phyloP scores from a whole-genome alignment of 495 filamentous ascomycete genomes.

The Hyaloscypha finlandica region DNA sequence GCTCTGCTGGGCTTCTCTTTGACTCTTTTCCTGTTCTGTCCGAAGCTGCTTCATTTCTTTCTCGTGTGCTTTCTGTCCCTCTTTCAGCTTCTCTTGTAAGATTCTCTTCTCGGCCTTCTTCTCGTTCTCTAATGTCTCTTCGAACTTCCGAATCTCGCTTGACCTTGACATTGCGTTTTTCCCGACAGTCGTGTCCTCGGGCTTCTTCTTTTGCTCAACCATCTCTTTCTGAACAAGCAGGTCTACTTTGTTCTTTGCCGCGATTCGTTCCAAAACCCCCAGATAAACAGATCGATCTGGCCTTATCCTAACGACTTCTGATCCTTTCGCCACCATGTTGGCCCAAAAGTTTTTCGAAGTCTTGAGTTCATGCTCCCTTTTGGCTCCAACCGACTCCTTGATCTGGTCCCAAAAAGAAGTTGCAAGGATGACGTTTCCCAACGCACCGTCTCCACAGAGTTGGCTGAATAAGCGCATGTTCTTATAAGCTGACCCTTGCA shows the following conservation, averaged over 20 bases:
- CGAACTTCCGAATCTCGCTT: conserved; percentile 9
- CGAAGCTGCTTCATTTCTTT: conserved; percentile 12
- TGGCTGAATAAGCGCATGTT: conserved; percentile 40
- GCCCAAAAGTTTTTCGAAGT: conserved; percentile 10
- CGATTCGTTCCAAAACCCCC: conserved; percentile 6
- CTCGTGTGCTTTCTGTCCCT: conserved; percentile 9
- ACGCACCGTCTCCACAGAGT: conserved; percentile 33
- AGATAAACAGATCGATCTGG: conserved; percentile 14
- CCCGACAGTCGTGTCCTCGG: too few relatives aligned
- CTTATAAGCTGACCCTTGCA: conserved; percentile 32
- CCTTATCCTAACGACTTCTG: conserved; percentile 11
- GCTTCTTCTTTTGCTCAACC: too few relatives aligned
- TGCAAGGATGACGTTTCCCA: conserved; percentile 27
- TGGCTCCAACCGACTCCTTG: neutral
- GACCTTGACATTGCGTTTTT: conserved; percentile 4
- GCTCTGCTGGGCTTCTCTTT: neutral
- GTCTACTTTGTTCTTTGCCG: conserved; percentile 12
- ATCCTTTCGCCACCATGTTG: conserved; percentile 15
- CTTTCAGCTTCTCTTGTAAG: conserved; percentile 5
- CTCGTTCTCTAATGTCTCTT: conserved; percentile 11
- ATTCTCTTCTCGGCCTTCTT: conserved; percentile 25
- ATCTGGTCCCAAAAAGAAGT: conserved; percentile 31
- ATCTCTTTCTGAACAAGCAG: conserved; percentile 29
- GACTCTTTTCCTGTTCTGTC: neutral
- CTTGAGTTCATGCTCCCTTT: conserved; percentile 9